These are phyloP conservation scores for Xylariaceae sp. DNA, from an alignment of 2,329 filamentous ascomycete species.

Conservation along the genomic window DNA sequence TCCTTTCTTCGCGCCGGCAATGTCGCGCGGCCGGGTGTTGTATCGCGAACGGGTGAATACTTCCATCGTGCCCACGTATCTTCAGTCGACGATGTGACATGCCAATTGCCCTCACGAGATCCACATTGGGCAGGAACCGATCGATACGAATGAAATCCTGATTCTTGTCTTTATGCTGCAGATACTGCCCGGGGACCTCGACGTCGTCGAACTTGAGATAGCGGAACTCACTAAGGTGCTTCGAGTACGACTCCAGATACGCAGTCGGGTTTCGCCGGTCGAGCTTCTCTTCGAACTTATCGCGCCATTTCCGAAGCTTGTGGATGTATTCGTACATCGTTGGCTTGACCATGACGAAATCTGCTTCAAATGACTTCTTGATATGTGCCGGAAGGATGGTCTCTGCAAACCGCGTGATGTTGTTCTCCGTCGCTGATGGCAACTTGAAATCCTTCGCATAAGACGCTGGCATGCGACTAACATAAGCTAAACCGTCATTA, in stretches of 20 bases:
- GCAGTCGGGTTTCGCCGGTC: slow-evolving; percentile 72
- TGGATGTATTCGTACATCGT: slow-evolving; percentile 99
- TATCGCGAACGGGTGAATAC: slow-evolving; percentile 91
- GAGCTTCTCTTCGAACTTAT: slow-evolving; percentile 96
- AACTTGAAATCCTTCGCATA: slow-evolving; percentile 91
- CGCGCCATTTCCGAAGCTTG: slow-evolving; percentile 90
- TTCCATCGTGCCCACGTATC: slow-evolving; percentile 96
- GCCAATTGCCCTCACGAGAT: slow-evolving; percentile 83
- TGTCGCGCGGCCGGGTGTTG: slow-evolving; percentile 92
- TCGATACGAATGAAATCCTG: slow-evolving; percentile 98
- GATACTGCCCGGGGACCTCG: slow-evolving; percentile 93
- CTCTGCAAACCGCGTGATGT: slow-evolving; percentile 94
- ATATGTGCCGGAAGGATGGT: slow-evolving; percentile 93
- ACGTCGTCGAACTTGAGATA: slow-evolving; percentile 99
- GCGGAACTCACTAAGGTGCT: slow-evolving; percentile 90
- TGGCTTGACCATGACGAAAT: slow-evolving; percentile 91
- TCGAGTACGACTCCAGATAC: slow-evolving; percentile 79
- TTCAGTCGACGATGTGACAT: slow-evolving; percentile 89
- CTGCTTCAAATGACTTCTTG: slow-evolving; percentile 91
- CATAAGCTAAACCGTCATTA: slow-evolving; percentile 91
- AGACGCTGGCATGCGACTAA: slow-evolving; percentile 77
- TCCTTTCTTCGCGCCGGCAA: slow-evolving; percentile 89
- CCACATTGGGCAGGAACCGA: slow-evolving; percentile 90
- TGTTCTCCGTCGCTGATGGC: slow-evolving; percentile 83
- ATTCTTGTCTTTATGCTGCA: slow-evolving; percentile 98